Evolutionary conservation across 352 stramenopile species (phyloP).

Genomic region (Blastocystis sp.): DNA sequence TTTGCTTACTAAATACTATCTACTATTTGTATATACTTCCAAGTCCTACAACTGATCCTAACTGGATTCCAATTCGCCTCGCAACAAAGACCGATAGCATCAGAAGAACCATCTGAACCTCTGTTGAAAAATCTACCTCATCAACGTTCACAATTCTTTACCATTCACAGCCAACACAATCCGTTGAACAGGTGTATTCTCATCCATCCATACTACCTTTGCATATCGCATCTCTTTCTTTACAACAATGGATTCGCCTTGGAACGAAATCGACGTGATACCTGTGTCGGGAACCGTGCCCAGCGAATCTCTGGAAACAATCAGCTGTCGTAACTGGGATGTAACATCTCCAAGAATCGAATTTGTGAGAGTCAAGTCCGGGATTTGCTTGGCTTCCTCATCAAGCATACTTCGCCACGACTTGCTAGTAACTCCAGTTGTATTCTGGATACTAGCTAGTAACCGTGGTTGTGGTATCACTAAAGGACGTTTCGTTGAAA

Average conservation of each 20-base stretch:
- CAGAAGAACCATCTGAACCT: not conserved
- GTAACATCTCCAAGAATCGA: not conserved
- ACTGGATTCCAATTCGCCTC: not conserved
- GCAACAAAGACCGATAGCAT: conserved; percentile 5
- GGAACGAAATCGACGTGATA: not conserved
- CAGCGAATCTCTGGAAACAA: not conserved
- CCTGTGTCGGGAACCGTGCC: not conserved
- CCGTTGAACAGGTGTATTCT: not conserved
- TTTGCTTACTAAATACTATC: not conserved
- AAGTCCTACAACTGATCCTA: not conserved
- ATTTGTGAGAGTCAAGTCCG: not conserved
- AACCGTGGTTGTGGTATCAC: not conserved
- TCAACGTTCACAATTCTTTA: not conserved
- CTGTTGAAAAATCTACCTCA: not conserved
- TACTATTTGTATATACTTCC: not conserved
- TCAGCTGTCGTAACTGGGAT: not conserved
- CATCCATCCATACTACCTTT: not conserved
- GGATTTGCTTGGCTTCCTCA: not conserved
- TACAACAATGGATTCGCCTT: not conserved
- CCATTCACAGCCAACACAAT: not conserved
- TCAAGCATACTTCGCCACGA: not conserved
- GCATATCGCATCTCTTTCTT: not conserved
- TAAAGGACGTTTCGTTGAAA: not conserved
- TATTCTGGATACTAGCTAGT: not conserved
- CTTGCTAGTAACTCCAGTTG: not conserved